phyloP scores from a whole-genome alignment of 2,329 filamentous ascomycete species.

The Plenodomus lindquistii region DNA sequence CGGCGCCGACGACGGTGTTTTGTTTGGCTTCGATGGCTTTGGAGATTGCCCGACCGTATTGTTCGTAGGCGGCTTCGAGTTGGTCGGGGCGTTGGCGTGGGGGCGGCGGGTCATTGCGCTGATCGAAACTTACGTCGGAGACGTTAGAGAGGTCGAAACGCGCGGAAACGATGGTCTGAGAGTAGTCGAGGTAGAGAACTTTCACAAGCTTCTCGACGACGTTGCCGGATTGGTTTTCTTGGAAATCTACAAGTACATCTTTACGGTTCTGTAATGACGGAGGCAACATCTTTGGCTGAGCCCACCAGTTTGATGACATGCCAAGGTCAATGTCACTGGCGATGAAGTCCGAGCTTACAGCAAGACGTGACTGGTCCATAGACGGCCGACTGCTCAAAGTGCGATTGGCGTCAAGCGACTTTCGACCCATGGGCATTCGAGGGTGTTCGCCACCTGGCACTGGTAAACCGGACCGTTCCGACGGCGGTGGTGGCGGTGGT shows the following conservation, averaged over 20 bases:
- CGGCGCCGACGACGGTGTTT: conserved; percentile 80
- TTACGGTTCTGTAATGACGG: conserved; percentile 80
- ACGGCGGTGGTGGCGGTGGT: conserved; percentile 40
- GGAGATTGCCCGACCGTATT: conserved; percentile 78
- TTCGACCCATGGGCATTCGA: conserved; percentile 54
- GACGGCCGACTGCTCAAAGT: conserved; percentile 61
- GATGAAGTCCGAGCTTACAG: conserved; percentile 77
- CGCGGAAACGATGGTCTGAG: conserved; percentile 84
- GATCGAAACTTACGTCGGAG: conserved; percentile 74
- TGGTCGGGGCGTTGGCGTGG: conserved; percentile 85
- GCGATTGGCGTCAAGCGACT: conserved; percentile 68
- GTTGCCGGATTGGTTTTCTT: conserved; percentile 76
- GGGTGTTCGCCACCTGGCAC: conserved; percentile 34
- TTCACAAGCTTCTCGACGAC: conserved; percentile 80
- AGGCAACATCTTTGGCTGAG: conserved; percentile 75
- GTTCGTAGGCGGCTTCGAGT: conserved; percentile 81
- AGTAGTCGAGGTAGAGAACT: conserved; percentile 94
- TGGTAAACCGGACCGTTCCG: conserved; percentile 24
- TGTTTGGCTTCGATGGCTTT: conserved; percentile 72
- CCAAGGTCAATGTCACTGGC: conserved; percentile 85
- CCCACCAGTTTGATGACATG: conserved; percentile 81
- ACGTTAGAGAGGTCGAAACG: conserved; percentile 77
- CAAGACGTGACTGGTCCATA: conserved; percentile 72
- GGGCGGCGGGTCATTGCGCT: conserved; percentile 84
- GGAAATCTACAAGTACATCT: conserved; percentile 81